Percentiles rank a stretch among this genome's conserved stretches.
phyloP scores from a whole-genome alignment of 805 yeast genomes.

The Priceomyces medius region DNA sequence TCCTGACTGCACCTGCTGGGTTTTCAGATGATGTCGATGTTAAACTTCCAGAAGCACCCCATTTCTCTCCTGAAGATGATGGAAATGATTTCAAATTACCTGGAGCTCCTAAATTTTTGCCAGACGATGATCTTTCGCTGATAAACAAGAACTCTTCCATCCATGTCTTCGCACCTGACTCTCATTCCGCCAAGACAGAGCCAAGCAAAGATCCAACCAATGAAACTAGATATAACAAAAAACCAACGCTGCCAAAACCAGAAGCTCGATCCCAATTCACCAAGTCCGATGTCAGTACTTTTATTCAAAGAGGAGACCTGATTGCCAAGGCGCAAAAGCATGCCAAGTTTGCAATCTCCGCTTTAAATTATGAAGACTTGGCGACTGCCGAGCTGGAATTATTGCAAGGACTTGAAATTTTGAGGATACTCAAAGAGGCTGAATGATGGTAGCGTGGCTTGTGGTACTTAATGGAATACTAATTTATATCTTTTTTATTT shows the following conservation, averaged over 20 bases:
- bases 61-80: slow-evolving; percentile 27
- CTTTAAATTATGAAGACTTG: slow-evolving; percentile 73
- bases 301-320: slow-evolving; percentile 55
- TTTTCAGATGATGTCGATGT: slow-evolving; percentile 5
- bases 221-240: not conserved
- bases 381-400: slow-evolving; percentile 67
- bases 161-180: slow-evolving; percentile 30
- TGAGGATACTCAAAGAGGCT: slow-evolving; percentile 17
- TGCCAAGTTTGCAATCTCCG: slow-evolving; percentile 76
- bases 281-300: slow-evolving; percentile 44
- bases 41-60: slow-evolving; percentile 40
- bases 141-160: slow-evolving; percentile 40
- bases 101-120: slow-evolving; percentile 43
- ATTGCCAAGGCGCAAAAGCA: slow-evolving; percentile 62
- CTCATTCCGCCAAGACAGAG: slow-evolving; percentile 1
- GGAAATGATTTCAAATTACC: slow-evolving; percentile 32
- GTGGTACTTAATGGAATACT: no score
- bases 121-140: slow-evolving; percentile 36
- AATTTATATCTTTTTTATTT: no score
- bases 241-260: not conserved
- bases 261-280: slow-evolving; percentile 9
- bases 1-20: not conserved
- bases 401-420: slow-evolving; percentile 49
- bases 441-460: no score
- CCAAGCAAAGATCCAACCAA: not conserved